A percentile compares a stretch with the other conserved stretches of the same genome.
phyloP scores from a whole-genome alignment of 495 filamentous ascomycete species.

The Amphirosellinia nigrospora region DNA sequence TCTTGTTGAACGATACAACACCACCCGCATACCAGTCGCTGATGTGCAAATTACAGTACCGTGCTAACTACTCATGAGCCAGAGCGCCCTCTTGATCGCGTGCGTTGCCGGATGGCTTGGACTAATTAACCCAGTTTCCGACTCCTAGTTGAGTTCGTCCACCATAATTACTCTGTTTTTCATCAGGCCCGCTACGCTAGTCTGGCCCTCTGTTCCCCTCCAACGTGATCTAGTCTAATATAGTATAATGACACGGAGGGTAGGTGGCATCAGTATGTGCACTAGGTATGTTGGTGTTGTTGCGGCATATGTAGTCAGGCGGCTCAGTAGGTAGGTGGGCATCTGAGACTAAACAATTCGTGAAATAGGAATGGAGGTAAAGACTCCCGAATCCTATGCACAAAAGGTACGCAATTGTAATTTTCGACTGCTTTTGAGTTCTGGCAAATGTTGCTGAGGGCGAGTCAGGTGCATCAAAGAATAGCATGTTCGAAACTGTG shows the following conservation, averaged over 20 bases:
- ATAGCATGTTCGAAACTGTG: neutral
- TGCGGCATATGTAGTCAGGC: slow-evolving; percentile 16
- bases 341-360: slow-evolving; percentile 4
- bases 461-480: neutral
- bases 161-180: slow-evolving; percentile 10
- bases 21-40: neutral
- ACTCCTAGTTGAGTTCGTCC: neutral
- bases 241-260: slow-evolving; percentile 9
- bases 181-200: slow-evolving; percentile 2
- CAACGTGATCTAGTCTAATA: neutral
- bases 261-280: neutral
- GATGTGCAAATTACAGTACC: slow-evolving; percentile 5
- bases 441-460: neutral
- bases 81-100: neutral
- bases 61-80: neutral
- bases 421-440: neutral
- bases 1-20: neutral
- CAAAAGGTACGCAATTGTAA: neutral
- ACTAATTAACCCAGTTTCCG: slow-evolving; percentile 17
- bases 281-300: neutral
- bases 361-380: neutral
- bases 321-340: neutral
- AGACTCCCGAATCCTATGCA: neutral
- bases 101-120: neutral
- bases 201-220: neutral